Conservation (phyloP, 805 yeast genomes). For the Sugiyamaella mastotermitis region DNA sequence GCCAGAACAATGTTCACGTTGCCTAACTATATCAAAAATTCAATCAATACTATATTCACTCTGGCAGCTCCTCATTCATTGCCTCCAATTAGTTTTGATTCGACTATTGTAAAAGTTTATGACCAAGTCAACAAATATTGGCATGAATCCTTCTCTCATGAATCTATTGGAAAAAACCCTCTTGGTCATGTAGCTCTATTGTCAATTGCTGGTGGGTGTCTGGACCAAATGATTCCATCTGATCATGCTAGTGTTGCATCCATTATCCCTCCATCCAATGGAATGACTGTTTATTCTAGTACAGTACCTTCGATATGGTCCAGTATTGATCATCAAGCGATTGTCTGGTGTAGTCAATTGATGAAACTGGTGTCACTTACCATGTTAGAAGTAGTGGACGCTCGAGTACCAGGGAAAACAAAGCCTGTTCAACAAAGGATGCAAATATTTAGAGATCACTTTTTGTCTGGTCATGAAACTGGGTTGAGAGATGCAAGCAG, state of each 20-base stretch:
- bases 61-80: constrained; percentile 88
- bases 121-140: constrained; percentile 73
- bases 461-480: constrained; percentile 31
- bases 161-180: constrained; percentile 39
- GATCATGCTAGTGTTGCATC: constrained; percentile 77
- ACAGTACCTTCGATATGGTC: constrained; percentile 92
- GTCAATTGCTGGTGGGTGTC: constrained; percentile 84
- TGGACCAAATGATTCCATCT: constrained; percentile 78
- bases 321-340: constrained; percentile 88
- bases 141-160: constrained; percentile 50
- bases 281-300: constrained; percentile 76
- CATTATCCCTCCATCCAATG: constrained; percentile 65
- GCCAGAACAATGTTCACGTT: constrained; percentile 78
- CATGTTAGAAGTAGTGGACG: constrained; percentile 56
- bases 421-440: constrained; percentile 50
- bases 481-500: background rate
- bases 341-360: constrained; percentile 93
- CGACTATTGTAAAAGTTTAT: constrained; percentile 73
- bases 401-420: constrained; percentile 38
- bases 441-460: constrained; percentile 42
- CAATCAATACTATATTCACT: constrained; percentile 80
- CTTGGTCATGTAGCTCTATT: constrained; percentile 58
- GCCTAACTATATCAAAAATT: constrained; percentile 62
- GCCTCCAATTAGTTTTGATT: constrained; percentile 90
- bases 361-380: constrained; percentile 56